Conservation (phyloP, 225 moss, liverwort and hornwort genomes). For the Neckera pumila region DNA sequence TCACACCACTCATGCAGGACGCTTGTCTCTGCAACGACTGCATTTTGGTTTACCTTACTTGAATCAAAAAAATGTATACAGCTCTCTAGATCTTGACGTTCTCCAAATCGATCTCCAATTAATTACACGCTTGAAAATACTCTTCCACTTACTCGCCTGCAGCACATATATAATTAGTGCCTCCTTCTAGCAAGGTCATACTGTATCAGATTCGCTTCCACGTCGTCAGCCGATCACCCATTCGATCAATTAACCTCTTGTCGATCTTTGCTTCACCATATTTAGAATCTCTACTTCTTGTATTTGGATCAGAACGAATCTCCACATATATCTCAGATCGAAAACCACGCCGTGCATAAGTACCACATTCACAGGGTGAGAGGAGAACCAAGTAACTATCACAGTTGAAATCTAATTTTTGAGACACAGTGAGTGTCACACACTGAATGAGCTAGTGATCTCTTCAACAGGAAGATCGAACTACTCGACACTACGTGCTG, state of each 20-base stretch:
- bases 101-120: no score
- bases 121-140: neutral
- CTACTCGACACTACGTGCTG: neutral
- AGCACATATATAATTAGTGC: neutral
- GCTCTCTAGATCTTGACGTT: neutral
- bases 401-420: no score
- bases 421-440: neutral
- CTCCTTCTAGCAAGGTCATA: neutral
- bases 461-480: neutral
- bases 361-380: neutral
- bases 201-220: neutral
- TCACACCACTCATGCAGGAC: constrained; percentile 63
- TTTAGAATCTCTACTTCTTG: neutral
- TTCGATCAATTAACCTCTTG: neutral
- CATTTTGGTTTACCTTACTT: constrained; percentile 3
- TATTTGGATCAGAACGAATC: neutral
- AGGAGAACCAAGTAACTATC: neutral
- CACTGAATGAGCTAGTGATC: neutral
- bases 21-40: constrained; percentile 59
- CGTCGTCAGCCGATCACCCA: no score
- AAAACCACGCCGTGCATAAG: neutral
- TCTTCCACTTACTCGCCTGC: neutral
- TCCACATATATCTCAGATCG: no score
- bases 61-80: neutral
- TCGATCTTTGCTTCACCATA: neutral